A percentile compares a stretch with the other conserved stretches of the same genome.
Evolutionary conservation across 352 stramenopile species (phyloP).

Genomic region (Phytophthora palmivora): DNA sequence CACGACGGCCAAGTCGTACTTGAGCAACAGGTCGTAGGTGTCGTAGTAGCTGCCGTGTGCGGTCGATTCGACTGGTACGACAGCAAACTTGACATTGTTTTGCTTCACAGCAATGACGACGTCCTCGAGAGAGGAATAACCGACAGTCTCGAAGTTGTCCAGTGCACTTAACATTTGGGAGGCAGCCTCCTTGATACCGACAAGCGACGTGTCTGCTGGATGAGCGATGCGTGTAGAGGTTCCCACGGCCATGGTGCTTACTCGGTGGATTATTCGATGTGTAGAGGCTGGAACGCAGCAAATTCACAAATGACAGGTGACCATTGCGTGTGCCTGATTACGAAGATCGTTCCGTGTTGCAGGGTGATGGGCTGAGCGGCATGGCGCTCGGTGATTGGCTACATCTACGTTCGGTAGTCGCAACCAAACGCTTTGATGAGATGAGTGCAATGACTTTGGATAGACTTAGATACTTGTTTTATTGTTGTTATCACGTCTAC

Average conservation of each 20-base stretch:
- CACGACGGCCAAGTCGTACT: constrained; percentile 74
- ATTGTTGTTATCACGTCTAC: no score
- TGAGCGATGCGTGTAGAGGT: constrained; percentile 25
- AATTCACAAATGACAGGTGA: no score
- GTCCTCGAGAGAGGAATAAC: constrained; percentile 43
- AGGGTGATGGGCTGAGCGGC: background rate
- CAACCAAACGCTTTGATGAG: background rate
- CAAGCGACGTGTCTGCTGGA: background rate
- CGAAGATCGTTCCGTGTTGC: background rate
- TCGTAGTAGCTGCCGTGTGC: constrained; percentile 96
- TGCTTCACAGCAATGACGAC: constrained; percentile 65
- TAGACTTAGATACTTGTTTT: no score
- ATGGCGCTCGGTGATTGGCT: background rate
- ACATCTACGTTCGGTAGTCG: constrained; percentile 4
- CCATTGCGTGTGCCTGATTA: background rate
- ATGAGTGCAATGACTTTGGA: background rate
- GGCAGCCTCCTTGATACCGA: constrained; percentile 23
- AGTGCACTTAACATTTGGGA: constrained; percentile 14
- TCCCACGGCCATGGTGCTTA: constrained; percentile 16
- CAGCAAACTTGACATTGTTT: constrained; percentile 92
- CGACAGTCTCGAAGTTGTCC: constrained; percentile 17
- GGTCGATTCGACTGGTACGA: constrained; percentile 96
- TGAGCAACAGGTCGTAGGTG: no score
- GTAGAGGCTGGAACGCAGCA: no score
- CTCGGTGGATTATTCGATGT: no score